Conservation (phyloP, 768 basidiomycete genomes). For the Harrya chromipes region DNA sequence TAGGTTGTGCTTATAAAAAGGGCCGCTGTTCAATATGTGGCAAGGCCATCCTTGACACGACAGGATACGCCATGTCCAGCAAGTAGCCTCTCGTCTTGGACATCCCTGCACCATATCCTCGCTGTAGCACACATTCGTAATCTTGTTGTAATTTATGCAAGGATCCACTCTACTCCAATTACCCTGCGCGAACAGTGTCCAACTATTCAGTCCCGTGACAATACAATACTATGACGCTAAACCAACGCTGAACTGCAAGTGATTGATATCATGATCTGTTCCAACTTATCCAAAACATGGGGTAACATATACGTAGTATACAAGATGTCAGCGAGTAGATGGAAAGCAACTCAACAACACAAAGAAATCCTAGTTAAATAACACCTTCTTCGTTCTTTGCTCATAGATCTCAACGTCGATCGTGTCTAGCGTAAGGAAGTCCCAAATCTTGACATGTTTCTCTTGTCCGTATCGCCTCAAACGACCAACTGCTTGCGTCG, state of each 20-base stretch:
- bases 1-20: constrained; percentile 87
- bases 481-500: constrained; percentile 83
- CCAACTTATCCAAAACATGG: background rate
- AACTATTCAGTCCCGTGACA: too few relatives aligned
- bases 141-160: constrained; percentile 13
- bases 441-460: constrained; percentile 77
- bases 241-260: too few relatives aligned
- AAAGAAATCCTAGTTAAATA: constrained; percentile 18
- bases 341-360: background rate
- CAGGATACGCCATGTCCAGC: constrained; percentile 81
- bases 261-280: too few relatives aligned
- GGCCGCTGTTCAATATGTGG: constrained; percentile 87
- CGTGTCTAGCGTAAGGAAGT: constrained; percentile 81
- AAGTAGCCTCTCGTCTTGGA: constrained; percentile 42
- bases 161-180: too few relatives aligned
- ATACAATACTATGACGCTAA: too few relatives aligned
- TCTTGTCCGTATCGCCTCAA: constrained; percentile 80
- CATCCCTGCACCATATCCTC: constrained; percentile 18
- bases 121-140: constrained; percentile 14
- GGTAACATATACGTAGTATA: background rate
- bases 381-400: constrained; percentile 36
- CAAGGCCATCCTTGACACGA: constrained; percentile 80
- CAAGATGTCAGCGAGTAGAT: constrained; percentile 10
- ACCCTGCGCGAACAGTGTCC: too few relatives aligned
- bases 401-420: constrained; percentile 85